Base-by-base conservation (phyloP, 345 rosid species). In the Lepidium sativum region DNA sequence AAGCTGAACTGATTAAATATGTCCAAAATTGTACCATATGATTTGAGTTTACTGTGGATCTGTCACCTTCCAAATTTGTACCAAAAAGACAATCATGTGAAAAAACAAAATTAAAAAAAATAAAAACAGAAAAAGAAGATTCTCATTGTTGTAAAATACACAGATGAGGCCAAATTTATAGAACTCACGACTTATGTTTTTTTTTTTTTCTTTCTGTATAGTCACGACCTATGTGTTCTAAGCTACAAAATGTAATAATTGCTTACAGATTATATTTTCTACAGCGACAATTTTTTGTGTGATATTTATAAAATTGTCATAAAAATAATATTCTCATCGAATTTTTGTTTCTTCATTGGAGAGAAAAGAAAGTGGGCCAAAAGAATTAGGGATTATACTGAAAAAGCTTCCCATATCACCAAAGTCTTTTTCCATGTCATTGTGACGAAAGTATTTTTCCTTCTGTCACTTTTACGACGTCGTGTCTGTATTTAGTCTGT, bases 1-100 rank as follows among this genome's bases (percentile, higher is more conserved):
- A 72, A 49, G 48, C 14, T 49, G 34, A 57, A 34, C 34, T 15
- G 32, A 56, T 49, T 20, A n/a, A 3, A 50, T 42, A 72, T 72
- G 71, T 65, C 71, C 66, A 72, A 58, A 72, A 65, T 65, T 65
- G 66, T 72, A 58, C 71, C 67, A 65, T 57, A 65, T 51, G 60
- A 65, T 58, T 65, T 58, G 49, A 40, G 67, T 51, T 0, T 58
- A 65, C 76, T 58, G 71, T 71, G 57, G 70, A 64, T 49, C 65
- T 71, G 70, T 56, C 70, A 64, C 70, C 41, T 49, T 50, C 53
- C 60, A 29, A 29, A 5, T 71, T 21, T 64, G 59, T 40, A 56
- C 21, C 31, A 71, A 64, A 63, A 27, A 35, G 40, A 56, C 48
- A 71, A 23, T 47, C 59, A 63, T 40, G 29, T 48, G 33, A 54